Conservation (phyloP, 164 flowering plant genomes). For the Umbellularia californica region DNA sequence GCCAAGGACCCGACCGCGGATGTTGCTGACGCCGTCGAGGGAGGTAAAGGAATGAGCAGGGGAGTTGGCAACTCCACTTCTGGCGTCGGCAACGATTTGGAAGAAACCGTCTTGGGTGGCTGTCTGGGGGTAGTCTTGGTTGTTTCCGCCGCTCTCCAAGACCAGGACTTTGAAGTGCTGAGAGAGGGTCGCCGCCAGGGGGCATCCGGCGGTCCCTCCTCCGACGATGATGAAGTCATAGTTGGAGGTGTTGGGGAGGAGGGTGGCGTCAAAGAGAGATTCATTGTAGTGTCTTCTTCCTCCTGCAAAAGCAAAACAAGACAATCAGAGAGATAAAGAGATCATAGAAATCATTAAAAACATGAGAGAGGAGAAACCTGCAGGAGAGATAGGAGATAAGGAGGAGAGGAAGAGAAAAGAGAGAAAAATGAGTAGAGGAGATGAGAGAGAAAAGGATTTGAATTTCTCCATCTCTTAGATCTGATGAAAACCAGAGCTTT, state of each 20-base stretch:
- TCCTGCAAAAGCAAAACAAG: background rate
- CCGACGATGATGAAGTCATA: slow-evolving; percentile 89
- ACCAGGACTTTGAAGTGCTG: slow-evolving; percentile 44
- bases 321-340: too few relatives aligned
- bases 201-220: slow-evolving; percentile 93
- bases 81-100: slow-evolving; percentile 32
- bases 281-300: too few relatives aligned
- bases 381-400: background rate
- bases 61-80: slow-evolving; percentile 24
- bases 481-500: too few relatives aligned
- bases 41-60: slow-evolving; percentile 76
- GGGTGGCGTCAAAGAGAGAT: slow-evolving; percentile 61
- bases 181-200: slow-evolving; percentile 82
- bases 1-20: slow-evolving; percentile 81
- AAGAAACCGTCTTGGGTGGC: slow-evolving; percentile 71
- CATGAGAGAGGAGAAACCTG: background rate
- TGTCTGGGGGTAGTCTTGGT: slow-evolving; percentile 10
- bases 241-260: slow-evolving; percentile 52
- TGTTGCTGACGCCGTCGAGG: slow-evolving; percentile 80
- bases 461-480: background rate
- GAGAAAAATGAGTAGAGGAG: background rate
- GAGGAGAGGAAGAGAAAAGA: background rate
- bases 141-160: slow-evolving; percentile 56
- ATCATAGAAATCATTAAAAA: too few relatives aligned
- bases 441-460: background rate